Evolutionary conservation across 345 rosid genomes (phyloP).

Genomic region (Eucalyptus erythrocorys): DNA sequence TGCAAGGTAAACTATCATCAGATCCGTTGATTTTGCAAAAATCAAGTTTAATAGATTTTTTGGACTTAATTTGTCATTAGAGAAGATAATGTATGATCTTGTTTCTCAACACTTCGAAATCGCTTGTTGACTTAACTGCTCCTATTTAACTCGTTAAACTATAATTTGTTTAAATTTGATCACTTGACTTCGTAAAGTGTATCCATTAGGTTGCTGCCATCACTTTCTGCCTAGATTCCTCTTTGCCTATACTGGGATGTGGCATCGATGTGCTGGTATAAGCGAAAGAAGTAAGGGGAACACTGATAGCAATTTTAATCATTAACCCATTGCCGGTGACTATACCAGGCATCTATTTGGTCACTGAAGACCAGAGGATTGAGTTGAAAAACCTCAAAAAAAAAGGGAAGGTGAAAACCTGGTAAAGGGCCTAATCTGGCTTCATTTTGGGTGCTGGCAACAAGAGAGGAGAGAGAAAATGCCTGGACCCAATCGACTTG

Average conservation of each 20-base stretch:
- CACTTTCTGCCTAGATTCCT: not conserved
- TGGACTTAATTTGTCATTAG: not conserved
- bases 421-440: not conserved
- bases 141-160: not conserved
- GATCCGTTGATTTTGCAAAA: not conserved
- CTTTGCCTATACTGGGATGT: not conserved
- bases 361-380: not conserved
- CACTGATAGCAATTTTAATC: not conserved
- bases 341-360: not conserved
- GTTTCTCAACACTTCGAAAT: not conserved
- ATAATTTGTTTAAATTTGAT: not conserved
- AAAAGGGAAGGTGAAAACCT: not conserved
- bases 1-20: constrained; percentile 48
- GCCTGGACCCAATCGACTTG: not conserved
- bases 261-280: not conserved
- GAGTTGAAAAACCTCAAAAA: not conserved
- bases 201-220: not conserved
- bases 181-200: not conserved
- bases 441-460: not conserved
- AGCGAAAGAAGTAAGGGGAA: not conserved
- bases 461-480: not conserved
- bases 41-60: not conserved
- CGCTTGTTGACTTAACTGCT: not conserved
- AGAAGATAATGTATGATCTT: not conserved
- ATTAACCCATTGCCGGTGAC: not conserved